These are phyloP conservation scores for Rubroboletus pulcherrimus DNA, from an alignment of 768 basidiomycete genomes.

Conservation along the genomic window DNA sequence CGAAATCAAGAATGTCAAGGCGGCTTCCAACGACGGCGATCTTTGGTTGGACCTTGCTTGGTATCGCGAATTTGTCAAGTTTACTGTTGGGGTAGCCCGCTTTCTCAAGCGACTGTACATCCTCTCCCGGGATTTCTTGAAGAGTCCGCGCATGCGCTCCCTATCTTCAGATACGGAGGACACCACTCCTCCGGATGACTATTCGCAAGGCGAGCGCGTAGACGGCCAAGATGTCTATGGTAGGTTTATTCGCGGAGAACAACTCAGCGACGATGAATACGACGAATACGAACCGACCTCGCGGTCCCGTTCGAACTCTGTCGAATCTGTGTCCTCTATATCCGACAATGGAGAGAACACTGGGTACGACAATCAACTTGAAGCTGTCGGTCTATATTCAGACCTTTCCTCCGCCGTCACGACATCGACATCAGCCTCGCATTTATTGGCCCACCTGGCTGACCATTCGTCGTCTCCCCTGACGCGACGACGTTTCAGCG, in stretches of 20 bases:
- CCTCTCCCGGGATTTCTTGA: conserved; percentile 17
- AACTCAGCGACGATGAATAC: conserved; percentile 47
- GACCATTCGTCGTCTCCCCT: conserved; percentile 41
- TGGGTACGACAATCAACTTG: conserved; percentile 30
- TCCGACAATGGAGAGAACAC: conserved; percentile 31
- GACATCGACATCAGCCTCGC: conserved; percentile 36
- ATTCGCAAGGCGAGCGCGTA: conserved; percentile 8
- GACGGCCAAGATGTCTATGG: conserved; percentile 44
- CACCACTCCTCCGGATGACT: conserved; percentile 3
- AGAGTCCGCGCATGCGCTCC: conserved; percentile 11
- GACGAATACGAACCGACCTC: conserved; percentile 33
- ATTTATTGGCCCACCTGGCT: conserved; percentile 55
- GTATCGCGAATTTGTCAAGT: conserved; percentile 37
- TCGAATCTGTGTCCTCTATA: conserved; percentile 22
- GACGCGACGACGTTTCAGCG: conserved; percentile 45
- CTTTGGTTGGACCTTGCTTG: conserved; percentile 40
- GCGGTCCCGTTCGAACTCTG: conserved; percentile 19
- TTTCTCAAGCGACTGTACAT: conserved; percentile 23
- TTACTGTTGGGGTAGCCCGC: conserved; percentile 29
- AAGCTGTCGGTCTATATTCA: conserved; percentile 48
- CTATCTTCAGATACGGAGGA: conserved; percentile 6
- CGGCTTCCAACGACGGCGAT: conserved; percentile 32
- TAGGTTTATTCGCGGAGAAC: conserved; percentile 60
- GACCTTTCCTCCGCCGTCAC: conserved; percentile 45
- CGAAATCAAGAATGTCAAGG: conserved; percentile 46